Conservation (phyloP, 2,329 filamentous ascomycete species). For the Pseudogymnoascus sp. region DNA sequence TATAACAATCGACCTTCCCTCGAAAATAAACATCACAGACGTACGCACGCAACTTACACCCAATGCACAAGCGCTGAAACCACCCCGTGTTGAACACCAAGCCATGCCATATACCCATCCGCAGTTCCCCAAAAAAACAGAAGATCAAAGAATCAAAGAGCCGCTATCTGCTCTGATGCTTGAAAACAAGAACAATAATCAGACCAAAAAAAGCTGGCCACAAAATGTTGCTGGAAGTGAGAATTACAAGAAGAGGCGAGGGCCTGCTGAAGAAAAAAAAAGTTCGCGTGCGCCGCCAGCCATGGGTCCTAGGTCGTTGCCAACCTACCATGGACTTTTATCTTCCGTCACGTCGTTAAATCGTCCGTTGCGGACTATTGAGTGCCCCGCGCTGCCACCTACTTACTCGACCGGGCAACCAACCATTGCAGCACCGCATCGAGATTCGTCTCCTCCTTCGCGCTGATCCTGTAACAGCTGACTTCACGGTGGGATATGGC, state of each 20-base stretch:
- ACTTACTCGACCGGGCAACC: slow-evolving; percentile 78
- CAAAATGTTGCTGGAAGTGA: slow-evolving; percentile 1
- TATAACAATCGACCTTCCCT: not conserved
- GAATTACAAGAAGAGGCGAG: slow-evolving; percentile 5
- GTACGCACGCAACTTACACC: not conserved
- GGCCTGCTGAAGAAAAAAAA: not conserved
- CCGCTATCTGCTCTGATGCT: slow-evolving; percentile 1
- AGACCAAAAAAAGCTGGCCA: not conserved
- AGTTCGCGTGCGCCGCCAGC: not conserved
- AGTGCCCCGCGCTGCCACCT: slow-evolving; percentile 22
- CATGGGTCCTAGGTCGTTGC: not conserved
- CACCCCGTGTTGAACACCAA: not conserved
- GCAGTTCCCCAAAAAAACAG: not conserved
- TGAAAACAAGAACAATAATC: not conserved
- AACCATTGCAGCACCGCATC: slow-evolving; percentile 96
- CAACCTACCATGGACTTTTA: slow-evolving; percentile 2
- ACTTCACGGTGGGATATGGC: slow-evolving; percentile 86
- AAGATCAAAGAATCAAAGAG: not conserved
- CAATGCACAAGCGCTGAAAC: not conserved
- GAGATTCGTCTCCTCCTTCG: slow-evolving; percentile 97
- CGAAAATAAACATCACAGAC: not conserved
- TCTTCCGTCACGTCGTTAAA: slow-evolving; percentile 2
- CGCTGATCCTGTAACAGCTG: slow-evolving; percentile 97
- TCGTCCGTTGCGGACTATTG: not conserved
- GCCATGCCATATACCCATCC: slow-evolving; percentile 2